Evolutionary conservation across 805 yeast species (phyloP).

Genomic region (Lachancea kluyveri): DNA sequence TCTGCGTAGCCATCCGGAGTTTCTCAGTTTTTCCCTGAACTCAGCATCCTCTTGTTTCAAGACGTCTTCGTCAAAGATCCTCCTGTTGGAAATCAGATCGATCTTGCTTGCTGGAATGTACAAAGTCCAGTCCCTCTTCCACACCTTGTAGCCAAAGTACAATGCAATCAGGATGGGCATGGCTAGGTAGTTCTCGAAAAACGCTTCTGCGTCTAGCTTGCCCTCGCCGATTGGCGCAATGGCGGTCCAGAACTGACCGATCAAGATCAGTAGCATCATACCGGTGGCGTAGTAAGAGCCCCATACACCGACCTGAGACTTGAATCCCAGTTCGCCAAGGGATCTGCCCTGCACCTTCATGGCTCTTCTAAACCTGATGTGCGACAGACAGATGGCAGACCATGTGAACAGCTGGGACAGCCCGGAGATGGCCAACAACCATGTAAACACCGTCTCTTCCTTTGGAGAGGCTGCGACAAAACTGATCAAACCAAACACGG

Average conservation of each 20-base stretch:
- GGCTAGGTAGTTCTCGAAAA: conserved; percentile 43
- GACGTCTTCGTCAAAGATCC: conserved; percentile 29
- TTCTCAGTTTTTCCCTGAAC: conserved; percentile 21
- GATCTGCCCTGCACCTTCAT: conserved; percentile 48
- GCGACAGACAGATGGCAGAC: conserved; percentile 50
- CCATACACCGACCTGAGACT: conserved; percentile 43
- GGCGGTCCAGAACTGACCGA: conserved; percentile 64
- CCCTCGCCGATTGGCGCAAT: conserved; percentile 43
- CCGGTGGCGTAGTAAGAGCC: conserved; percentile 49
- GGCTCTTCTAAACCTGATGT: conserved; percentile 55
- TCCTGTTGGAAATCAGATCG: conserved; percentile 27
- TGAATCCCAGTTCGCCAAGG: conserved; percentile 45
- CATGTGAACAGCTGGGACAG: conserved; percentile 59
- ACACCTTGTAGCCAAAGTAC: conserved; percentile 41
- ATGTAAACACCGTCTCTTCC: conserved; percentile 51
- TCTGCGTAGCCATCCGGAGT: conserved; percentile 25
- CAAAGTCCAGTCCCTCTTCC: conserved; percentile 39
- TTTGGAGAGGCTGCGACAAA: conserved; percentile 61
- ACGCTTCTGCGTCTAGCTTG: conserved; percentile 34
- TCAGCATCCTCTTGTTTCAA: conserved; percentile 31
- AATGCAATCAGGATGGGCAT: conserved; percentile 39
- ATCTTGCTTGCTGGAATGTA: conserved; percentile 28
- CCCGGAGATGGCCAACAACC: conserved; percentile 60
- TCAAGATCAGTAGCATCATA: conserved; percentile 43
- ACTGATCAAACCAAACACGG: conserved; percentile 52